A percentile compares a stretch with the other conserved stretches of the same genome.
Conservation (phyloP, 2,329 filamentous ascomycete species). For the Stachybotrys echinatus region DNA sequence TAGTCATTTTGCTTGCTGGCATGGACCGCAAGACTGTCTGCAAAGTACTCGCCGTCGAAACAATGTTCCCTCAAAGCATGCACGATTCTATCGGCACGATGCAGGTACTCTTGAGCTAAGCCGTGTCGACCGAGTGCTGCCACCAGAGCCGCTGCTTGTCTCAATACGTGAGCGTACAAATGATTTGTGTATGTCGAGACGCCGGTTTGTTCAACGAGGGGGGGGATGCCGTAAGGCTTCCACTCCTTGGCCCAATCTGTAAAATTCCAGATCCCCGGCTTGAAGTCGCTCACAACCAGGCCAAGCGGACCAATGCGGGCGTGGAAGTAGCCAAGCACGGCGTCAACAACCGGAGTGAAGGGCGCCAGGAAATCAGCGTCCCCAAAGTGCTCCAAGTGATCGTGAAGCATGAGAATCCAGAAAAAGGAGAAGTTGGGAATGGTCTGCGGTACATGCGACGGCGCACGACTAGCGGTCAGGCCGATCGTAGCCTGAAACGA, state of each 20-base stretch:
- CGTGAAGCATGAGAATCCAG: slow-evolving; percentile 28
- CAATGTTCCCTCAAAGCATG: too few species aligned
- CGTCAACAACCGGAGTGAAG: slow-evolving; percentile 26
- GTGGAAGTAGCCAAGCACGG: slow-evolving; percentile 24
- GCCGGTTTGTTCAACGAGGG: slow-evolving; percentile 27
- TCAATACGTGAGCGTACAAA: too few species aligned
- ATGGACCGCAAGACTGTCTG: too few species aligned
- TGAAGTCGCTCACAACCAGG: slow-evolving; percentile 10
- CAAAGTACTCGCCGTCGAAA: too few species aligned
- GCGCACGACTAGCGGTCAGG: too few species aligned
- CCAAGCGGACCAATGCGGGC: slow-evolving; percentile 9
- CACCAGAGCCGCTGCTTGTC: too few species aligned
- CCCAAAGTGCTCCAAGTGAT: slow-evolving; percentile 29
- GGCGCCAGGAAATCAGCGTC: slow-evolving; percentile 20
- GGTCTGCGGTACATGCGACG: slow-evolving; percentile 26
- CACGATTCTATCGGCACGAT: too few species aligned
- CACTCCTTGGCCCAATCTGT: slow-evolving; percentile 26
- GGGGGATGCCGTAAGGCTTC: slow-evolving; percentile 28
- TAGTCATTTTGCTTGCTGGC: too few species aligned
- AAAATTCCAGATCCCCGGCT: slow-evolving; percentile 25
- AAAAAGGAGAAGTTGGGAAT: slow-evolving; percentile 32
- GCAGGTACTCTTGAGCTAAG: too few species aligned
- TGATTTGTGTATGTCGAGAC: too few species aligned
- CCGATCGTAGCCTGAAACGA: too few species aligned
- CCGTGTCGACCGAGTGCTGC: too few species aligned